Base-by-base conservation (phyloP, 2,329 filamentous ascomycete species). In the Phaeophleospora eucalypticola region DNA sequence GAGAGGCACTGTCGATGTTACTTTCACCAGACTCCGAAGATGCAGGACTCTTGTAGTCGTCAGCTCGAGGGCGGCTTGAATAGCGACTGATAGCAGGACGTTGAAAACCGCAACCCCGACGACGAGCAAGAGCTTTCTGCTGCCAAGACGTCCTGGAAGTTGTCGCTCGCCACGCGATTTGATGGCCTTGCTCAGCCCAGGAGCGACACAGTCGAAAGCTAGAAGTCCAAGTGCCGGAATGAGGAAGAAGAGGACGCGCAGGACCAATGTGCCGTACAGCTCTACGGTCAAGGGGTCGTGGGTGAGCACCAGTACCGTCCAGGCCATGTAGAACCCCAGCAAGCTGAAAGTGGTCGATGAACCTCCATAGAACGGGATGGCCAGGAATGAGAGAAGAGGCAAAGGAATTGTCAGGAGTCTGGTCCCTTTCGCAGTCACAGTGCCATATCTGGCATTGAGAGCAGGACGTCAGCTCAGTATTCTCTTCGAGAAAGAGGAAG, bases 251-350 rank as follows among this genome's bases (percentile, higher is more conserved):
- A 87, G 55, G 8, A 83, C 48, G 35, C 87, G 83, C 40, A 89
- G 72, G 18, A 79, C 78, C 4, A 87, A 65, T 0, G 84, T 83
- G 45, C 83, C 87, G 43, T 86, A 72, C 1, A 93, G 65, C 65
- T 95, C 88, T 47, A 95, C 80, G 48, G 81, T 79, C 14, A 93
- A 72, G 0, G 87, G 82, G 1, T 84, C 76, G 59, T 94, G 86
- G 4, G 85, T 86, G 43, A 17, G n/a, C 33, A 94, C 81, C 24
- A 96, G 77, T 0, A 87, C 91, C 4, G 82, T 82, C 89, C 89
- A 95, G 58, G 87, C 91, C 71, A 95, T 79, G 66, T 89, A 91
- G 68, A 95, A 93, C 73, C 95, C 90, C 52, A 94, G 72, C 18
- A 95, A 71, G 66, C 93, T 95, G 53, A 95, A 74, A 1, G 84